phyloP scores from a whole-genome alignment of 2,329 filamentous ascomycete genomes.

The Teratosphaeria destructans region DNA sequence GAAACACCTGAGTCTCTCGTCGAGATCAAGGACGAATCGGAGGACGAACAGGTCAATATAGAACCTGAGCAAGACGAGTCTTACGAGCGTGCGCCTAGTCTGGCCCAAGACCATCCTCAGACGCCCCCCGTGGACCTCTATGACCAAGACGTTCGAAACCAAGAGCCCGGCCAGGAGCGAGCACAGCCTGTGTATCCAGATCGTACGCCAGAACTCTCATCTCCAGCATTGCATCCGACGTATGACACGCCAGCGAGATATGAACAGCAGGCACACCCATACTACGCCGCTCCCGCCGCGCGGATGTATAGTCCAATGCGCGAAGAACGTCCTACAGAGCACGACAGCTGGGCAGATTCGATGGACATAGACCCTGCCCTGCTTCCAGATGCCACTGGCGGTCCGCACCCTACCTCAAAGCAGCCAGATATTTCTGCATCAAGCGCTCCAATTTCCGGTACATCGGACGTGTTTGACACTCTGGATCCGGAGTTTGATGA shows the following conservation, averaged over 20 bases:
- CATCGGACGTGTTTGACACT: neutral
- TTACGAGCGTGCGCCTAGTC: neutral
- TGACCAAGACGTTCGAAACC: neutral
- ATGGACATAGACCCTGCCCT: neutral
- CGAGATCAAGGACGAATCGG: neutral
- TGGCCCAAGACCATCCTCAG: neutral
- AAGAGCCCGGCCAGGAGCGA: too few species aligned
- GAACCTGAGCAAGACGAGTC: neutral
- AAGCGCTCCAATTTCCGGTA: too few species aligned
- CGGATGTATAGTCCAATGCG: neutral
- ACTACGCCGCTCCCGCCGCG: constrained; percentile 1
- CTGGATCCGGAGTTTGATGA: neutral
- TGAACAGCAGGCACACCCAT: constrained; percentile 2
- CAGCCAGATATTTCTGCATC: neutral
- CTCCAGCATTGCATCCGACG: neutral
- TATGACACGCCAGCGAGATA: constrained; percentile 4
- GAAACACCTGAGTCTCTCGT: neutral
- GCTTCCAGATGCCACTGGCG: neutral
- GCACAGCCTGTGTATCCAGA: neutral
- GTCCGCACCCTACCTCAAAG: neutral
- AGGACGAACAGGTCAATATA: neutral
- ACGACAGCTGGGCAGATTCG: neutral
- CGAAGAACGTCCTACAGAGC: neutral
- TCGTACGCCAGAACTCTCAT: neutral
- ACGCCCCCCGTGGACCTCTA: neutral